Conservation (phyloP, 1,284 basidiomycete species). For the Austroboletus niveus region DNA sequence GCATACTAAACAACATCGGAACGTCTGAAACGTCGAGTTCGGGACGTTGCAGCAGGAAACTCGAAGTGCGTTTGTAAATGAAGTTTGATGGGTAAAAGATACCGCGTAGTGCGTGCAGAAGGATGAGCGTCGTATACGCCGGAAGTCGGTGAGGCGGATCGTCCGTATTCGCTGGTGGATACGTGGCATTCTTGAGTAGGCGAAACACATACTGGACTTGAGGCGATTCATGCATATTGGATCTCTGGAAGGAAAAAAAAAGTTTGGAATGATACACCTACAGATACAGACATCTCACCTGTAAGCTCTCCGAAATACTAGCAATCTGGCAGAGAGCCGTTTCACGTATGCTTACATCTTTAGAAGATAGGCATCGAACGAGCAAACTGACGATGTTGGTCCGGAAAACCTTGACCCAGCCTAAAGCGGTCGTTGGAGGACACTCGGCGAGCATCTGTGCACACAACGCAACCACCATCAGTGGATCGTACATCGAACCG, state of each 20-base stretch:
- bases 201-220: constrained; percentile 78
- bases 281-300: constrained; percentile 41
- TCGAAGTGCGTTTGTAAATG: constrained; percentile 53
- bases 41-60: constrained; percentile 62
- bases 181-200: constrained; percentile 64
- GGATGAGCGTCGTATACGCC: constrained; percentile 74
- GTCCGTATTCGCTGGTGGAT: constrained; percentile 43
- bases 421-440: constrained; percentile 49
- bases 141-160: constrained; percentile 53
- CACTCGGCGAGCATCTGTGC: constrained; percentile 59
- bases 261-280: neutral
- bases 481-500: constrained; percentile 72
- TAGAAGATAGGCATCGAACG: constrained; percentile 73
- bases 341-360: constrained; percentile 57
- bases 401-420: constrained; percentile 86
- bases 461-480: constrained; percentile 72
- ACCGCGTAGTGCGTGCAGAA: constrained; percentile 53
- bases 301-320: constrained; percentile 51
- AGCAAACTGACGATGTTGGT: constrained; percentile 79
- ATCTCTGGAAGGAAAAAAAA: constrained; percentile 37
- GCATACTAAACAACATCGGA: constrained; percentile 69
- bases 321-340: constrained; percentile 55
- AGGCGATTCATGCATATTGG: constrained; percentile 77
- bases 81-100: constrained; percentile 54
- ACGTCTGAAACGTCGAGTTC: constrained; percentile 55